These are phyloP conservation scores for Rubus parviflorus DNA, from an alignment of 306 rosid genomes.

Conservation along the genomic window DNA sequence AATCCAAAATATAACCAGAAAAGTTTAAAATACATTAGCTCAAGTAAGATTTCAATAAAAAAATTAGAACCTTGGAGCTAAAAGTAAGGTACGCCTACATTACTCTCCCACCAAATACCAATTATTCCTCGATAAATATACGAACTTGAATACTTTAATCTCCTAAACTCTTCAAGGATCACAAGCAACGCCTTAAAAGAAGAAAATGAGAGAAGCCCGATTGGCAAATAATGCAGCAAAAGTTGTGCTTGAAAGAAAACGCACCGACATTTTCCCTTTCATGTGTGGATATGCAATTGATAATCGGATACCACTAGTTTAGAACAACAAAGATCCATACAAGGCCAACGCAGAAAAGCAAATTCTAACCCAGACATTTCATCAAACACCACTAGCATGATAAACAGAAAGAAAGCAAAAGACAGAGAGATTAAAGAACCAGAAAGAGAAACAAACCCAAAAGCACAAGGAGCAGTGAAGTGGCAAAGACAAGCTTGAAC, in stretches of 20 bases:
- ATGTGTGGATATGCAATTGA: neutral
- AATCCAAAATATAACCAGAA: neutral
- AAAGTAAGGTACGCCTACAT: neutral
- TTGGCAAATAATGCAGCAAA: neutral
- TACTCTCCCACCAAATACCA: neutral
- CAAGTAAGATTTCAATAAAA: neutral
- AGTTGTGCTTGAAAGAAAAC: slow-evolving; percentile 3
- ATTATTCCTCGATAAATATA: neutral
- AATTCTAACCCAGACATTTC: slow-evolving; percentile 8
- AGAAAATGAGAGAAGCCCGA: neutral
- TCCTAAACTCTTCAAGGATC: neutral
- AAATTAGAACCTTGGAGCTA: neutral
- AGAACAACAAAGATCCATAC: slow-evolving; percentile 17
- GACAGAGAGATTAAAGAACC: slow-evolving; percentile 6
- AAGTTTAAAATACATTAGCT: neutral
- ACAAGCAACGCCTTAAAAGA: neutral
- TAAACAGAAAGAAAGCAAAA: neutral
- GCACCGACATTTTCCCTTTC: slow-evolving; percentile 42
- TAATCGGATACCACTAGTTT: neutral
- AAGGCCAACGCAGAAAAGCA: neutral
- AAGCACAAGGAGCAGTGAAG: slow-evolving; percentile 52
- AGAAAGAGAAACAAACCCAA: slow-evolving; percentile 58
- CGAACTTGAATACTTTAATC: neutral
- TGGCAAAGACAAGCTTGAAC: slow-evolving; percentile 40
- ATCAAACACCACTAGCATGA: neutral